Evolutionary conservation across 768 basidiomycete genomes (phyloP), one percentile per base, ranked within the genome.

Genomic region (Xerocomellus dryophilus): DNA sequence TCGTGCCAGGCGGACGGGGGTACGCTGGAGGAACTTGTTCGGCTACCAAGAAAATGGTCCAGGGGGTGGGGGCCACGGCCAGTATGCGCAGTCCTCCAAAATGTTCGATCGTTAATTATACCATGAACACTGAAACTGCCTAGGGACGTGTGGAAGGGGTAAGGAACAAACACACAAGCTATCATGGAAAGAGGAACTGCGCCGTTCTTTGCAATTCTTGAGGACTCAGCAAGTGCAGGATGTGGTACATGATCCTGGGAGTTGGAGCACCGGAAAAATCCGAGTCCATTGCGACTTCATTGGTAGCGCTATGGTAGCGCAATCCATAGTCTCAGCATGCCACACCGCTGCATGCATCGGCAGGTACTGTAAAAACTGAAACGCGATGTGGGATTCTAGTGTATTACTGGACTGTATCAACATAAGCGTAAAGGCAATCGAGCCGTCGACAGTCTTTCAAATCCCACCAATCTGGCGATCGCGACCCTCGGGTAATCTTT

Each of bases 401-500:
- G 42, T 44, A 55, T 57, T 45, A 45, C 12, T 38, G 20, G 45
- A 54, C 32, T 42, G 27, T 38, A 44, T 47, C 45, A 20, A 51
- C 41, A 58, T 39, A 9, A 42, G 39, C 18, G 6, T 43, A 35
- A 46, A 51, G 27, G 18, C n/a, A 21, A 46, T 41, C 23, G 18
- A 23, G 31, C 12, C 10, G 34, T 36, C 34, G 20, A 32, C 20
- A 18, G 32, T 32, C 46, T 20, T 32, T 62, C 25, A 58, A 42
- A 56, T 41, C 5, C 66, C 67, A 42, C 67, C 55, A 25, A 69
- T 27, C 61, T 65, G 59, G 45, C 65, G 65, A 47, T 65, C 74
- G 59, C 89, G 76, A 65, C 88, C 86, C 66, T 85, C 81, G 5
- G 88, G 88, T 77, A 81, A 78, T 51, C 83, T 74, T 42, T 79